Evolutionary conservation across 139 green algal species (phyloP), one percentile per base, ranked within the genome.

Genomic region (Asterochloris sp.): DNA sequence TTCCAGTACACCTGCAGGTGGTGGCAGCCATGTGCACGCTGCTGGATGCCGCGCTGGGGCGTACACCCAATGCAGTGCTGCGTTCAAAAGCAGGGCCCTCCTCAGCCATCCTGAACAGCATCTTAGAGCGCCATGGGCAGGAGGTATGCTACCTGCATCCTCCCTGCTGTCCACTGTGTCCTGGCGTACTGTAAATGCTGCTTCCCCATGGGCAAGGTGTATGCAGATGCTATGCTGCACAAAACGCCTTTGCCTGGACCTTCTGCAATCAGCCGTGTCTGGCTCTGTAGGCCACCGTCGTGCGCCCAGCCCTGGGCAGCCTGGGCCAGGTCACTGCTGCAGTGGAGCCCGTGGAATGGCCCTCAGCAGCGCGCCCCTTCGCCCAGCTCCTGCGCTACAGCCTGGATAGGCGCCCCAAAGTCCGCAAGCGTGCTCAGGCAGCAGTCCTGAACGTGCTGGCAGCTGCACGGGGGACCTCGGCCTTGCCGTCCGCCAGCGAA

Each of bases 341-440:
- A 15, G 80, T 87, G 12, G 92, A 93, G 73, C 85, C 86, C 0
- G 13, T 74, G 28, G 85, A 90, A 76, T 92, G 88, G 88, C 78
- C 85, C 4, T 73, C 84, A 0, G 83, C 85, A 9, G 62, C 76
- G 28, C 83, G 73, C 0, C 62, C 80, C 11, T 90, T 93, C 64
- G 38, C 54, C 23, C 77, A 83, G 61, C 79, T 92, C 68, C 81
- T 90, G 76, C 64, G 79, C 8, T 91, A 93, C 27, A 60, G 78
- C 14, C 82, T 88, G 14, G 92, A 96, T 82, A 26, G 69, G 0
- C 87, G 91, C 0, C 91, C 94, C 27, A 98, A 97, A 87, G 90
- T 96, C 63, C 91, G 93, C 38, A 93, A 93, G 83, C 78, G 86
- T 0, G 91, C 91, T 21, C 82, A 91, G 69, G 47, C 64, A 1